A percentile compares a stretch with the other conserved stretches of the same genome.
Conservation (phyloP, 768 basidiomycete genomes). For the Suillus ampliporus region DNA sequence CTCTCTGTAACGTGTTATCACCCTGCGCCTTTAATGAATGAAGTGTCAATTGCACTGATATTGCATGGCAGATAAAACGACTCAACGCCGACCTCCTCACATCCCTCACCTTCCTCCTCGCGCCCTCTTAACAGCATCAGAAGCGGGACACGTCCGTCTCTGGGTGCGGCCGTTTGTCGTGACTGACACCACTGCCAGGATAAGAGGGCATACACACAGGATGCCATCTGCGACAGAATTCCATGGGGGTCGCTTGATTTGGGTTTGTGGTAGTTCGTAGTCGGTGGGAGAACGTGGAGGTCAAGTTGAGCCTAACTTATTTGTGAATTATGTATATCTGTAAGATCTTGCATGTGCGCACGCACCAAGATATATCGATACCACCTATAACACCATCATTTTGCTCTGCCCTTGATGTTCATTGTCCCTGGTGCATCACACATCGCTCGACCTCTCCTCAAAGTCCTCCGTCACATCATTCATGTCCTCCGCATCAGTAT, state of each 20-base stretch:
- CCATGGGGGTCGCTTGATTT: slow-evolving; percentile 26
- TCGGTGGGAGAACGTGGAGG: no score
- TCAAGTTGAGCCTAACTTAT: slow-evolving; percentile 15
- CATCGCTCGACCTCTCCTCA: neutral
- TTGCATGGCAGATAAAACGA: slow-evolving; percentile 65
- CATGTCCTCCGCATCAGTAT: neutral
- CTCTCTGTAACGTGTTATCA: slow-evolving; percentile 71
- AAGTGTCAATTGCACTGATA: slow-evolving; percentile 72
- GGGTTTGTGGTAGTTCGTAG: neutral
- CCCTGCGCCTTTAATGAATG: slow-evolving; percentile 88
- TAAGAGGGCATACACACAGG: slow-evolving; percentile 34
- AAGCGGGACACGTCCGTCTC: slow-evolving; percentile 76
- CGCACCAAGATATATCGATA: slow-evolving; percentile 10
- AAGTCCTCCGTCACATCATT: slow-evolving; percentile 1
- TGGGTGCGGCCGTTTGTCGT: slow-evolving; percentile 81
- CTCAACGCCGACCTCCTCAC: slow-evolving; percentile 83
- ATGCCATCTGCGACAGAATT: slow-evolving; percentile 36
- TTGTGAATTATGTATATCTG: slow-evolving; percentile 20
- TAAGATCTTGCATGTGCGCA: slow-evolving; percentile 7
- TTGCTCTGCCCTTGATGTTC: neutral
- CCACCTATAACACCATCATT: slow-evolving; percentile 1
- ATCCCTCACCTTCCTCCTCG: slow-evolving; percentile 76
- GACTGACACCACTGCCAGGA: slow-evolving; percentile 30
- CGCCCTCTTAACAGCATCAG: slow-evolving; percentile 78
- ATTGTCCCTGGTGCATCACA: neutral